Evolutionary conservation across 2,329 filamentous ascomycete species (phyloP).

Genomic region (Gliomastix tumulicola): DNA sequence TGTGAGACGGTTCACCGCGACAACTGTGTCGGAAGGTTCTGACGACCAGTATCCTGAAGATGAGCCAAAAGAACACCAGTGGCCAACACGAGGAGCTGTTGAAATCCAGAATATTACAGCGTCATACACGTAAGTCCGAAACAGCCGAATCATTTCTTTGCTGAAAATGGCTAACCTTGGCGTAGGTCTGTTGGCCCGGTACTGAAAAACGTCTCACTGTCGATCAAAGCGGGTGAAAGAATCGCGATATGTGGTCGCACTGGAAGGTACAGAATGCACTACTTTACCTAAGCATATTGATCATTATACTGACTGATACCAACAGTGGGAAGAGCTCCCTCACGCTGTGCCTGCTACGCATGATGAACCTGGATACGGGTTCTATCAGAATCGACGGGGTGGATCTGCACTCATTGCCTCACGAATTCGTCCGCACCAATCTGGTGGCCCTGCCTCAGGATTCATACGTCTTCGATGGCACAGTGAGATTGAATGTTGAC

Average conservation of each 20-base stretch:
- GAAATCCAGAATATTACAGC: not conserved
- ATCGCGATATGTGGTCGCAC: slow-evolving; percentile 13
- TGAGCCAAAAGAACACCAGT: too few species aligned
- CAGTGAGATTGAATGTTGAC: slow-evolving; percentile 40
- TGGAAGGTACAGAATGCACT: slow-evolving; percentile 12
- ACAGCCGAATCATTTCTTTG: too few species aligned
- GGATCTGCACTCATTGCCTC: slow-evolving; percentile 20
- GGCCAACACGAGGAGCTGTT: not conserved
- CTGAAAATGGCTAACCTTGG: too few species aligned
- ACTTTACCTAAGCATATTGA: not conserved
- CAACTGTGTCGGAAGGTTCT: slow-evolving; percentile 1
- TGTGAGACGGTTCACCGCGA: slow-evolving; percentile 10
- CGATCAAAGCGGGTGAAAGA: slow-evolving; percentile 11
- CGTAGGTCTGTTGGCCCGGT: not conserved
- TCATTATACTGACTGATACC: not conserved
- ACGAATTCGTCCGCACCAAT: slow-evolving; percentile 14
- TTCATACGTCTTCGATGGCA: slow-evolving; percentile 36
- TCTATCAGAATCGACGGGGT: slow-evolving; percentile 35
- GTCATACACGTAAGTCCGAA: not conserved
- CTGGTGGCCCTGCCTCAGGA: slow-evolving; percentile 44
- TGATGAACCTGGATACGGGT: slow-evolving; percentile 31
- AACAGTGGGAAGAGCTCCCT: slow-evolving; percentile 38
- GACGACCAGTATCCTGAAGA: not conserved
- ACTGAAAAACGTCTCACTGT: slow-evolving; percentile 4
- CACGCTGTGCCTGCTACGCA: slow-evolving; percentile 18